A percentile compares a stretch with the other conserved stretches of the same genome.
phyloP scores from a whole-genome alignment of 2,329 filamentous ascomycete species.

The Coleophoma eucalyptorum region DNA sequence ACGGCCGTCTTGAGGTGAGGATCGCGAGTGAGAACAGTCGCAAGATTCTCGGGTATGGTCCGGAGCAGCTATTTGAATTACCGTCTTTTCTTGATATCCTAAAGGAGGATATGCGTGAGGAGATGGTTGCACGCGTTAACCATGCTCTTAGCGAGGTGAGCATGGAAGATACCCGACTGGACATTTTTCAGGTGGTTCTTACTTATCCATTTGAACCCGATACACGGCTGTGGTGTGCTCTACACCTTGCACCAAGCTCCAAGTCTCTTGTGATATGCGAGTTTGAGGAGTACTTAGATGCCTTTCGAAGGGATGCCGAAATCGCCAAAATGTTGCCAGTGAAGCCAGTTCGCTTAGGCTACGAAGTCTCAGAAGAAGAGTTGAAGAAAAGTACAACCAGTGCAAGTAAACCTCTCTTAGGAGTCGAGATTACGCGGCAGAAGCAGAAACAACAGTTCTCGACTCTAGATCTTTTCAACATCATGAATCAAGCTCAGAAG shows the following conservation, averaged over 20 bases:
- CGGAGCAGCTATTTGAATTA: conserved; percentile 16
- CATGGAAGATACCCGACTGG: conserved; percentile 11
- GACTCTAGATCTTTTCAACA: conserved; percentile 19
- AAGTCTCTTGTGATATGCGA: conserved; percentile 18
- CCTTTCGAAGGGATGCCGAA: conserved; percentile 10
- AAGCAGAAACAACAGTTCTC: conserved; percentile 9
- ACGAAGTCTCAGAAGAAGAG: conserved; percentile 12
- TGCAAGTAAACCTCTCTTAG: conserved; percentile 12
- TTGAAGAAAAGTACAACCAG: conserved; percentile 13
- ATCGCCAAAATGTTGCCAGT: conserved; percentile 7
- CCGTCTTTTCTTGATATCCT: conserved; percentile 17
- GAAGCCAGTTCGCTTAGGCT: conserved; percentile 5
- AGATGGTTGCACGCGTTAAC: conserved; percentile 12
- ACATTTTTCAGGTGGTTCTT: conserved; percentile 13
- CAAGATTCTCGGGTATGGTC: conserved; percentile 14
- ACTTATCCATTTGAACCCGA: conserved; percentile 3
- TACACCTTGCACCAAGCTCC: conserved; percentile 13
- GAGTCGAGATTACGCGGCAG: conserved; percentile 12
- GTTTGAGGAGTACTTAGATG: conserved; percentile 17
- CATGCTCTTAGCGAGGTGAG: conserved; percentile 9
- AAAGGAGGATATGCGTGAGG: conserved; percentile 8
- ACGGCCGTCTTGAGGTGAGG: conserved; percentile 14
- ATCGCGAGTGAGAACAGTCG: conserved; percentile 19
- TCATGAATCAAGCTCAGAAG: conserved; percentile 15
- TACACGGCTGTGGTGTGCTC: conserved; percentile 17